phyloP scores from a whole-genome alignment of 208 protist species.

The Blechomonas ayalai region DNA sequence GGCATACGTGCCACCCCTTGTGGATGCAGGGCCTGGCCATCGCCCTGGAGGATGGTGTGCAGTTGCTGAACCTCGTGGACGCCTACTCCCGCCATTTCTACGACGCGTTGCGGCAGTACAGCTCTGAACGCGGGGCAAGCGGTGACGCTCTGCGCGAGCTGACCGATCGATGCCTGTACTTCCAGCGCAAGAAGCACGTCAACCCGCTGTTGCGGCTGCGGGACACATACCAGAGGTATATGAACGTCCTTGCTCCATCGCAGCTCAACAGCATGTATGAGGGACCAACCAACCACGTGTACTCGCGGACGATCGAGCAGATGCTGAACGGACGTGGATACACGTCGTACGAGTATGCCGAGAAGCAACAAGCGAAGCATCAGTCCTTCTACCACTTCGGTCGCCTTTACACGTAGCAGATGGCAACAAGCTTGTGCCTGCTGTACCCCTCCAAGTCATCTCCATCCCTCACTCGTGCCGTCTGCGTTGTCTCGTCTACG shows the following conservation, averaged over 20 bases:
- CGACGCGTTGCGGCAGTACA: conserved; percentile 84
- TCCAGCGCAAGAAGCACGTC: conserved; percentile 71
- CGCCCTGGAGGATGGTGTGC: conserved; percentile 70
- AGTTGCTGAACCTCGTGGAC: conserved; percentile 80
- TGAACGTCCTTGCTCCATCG: conserved; percentile 54
- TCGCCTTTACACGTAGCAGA: conserved; percentile 77
- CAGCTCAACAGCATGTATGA: conserved; percentile 69
- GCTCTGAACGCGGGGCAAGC: conserved; percentile 69
- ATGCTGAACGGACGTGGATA: conserved; percentile 89
- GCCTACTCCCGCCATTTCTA: conserved; percentile 81
- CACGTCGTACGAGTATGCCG: conserved; percentile 83
- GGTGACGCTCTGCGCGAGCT: conserved; percentile 79
- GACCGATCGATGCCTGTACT: conserved; percentile 82
- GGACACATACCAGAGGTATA: conserved; percentile 69
- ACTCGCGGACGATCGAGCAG: conserved; percentile 72
- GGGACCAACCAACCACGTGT: conserved; percentile 75
- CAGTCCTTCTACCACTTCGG: conserved; percentile 66
- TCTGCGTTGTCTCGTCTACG: too few species aligned
- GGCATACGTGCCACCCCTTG: conserved; percentile 76
- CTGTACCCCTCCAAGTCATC: too few species aligned
- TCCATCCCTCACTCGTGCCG: too few species aligned
- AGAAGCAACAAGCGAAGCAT: conserved; percentile 87
- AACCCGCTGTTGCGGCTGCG: conserved; percentile 71
- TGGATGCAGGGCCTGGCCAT: conserved; percentile 81
- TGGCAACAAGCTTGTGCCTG: too few species aligned